Evolutionary conservation across 345 rosid species (phyloP), one percentile per base, ranked within the genome.

Genomic region (Eucalyptus tenuipes): DNA sequence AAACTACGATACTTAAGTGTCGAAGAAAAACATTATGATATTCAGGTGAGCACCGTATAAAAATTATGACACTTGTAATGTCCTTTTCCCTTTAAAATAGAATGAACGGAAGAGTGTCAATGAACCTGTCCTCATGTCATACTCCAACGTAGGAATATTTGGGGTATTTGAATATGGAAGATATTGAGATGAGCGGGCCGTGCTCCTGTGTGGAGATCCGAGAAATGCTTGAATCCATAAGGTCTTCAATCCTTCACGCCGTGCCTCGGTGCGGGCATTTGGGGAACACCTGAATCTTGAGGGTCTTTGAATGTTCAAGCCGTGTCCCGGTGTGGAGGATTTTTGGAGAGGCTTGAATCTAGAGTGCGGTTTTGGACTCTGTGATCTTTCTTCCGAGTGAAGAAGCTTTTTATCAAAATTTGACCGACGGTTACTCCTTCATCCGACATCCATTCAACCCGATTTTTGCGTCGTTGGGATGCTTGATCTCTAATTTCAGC

Each of bases 41-140:
- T 24, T 24, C 3, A 24, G 0, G 5, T 55, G 13, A 55, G 27
- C 3, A 10, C 3, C 0, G 1, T 24, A 55, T 4, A 55, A 22
- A 55, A 55, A 4, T 24, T 55, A 55, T 9, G 11, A 22, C 29
- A 55, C 1, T 24, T 55, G 6, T 55, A 4, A 24, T 55, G 13
- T 4, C 61, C 4, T 55, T 55, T 55, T 55, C 3, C 61, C 8
- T 24, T 55, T 9, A 55, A 55, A 55, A 59, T 59, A 25, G 31
- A 27, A 59, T 59, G 29, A 25, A 64, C 3, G 37, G 37, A 64
- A 64, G 71, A 64, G 37, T 7, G 33, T 14, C 71, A n/a, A 13
- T 29, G 10, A 64, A 29, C 37, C 10, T 2, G 37, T 7, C 37
- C 71, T 64, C 71, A 13, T 6, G 37, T 1, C 10, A 13, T n/a